Evolutionary conservation across 345 rosid species (phyloP), one percentile per base, ranked within the genome.

Genomic region (Pugionium cornutum): DNA sequence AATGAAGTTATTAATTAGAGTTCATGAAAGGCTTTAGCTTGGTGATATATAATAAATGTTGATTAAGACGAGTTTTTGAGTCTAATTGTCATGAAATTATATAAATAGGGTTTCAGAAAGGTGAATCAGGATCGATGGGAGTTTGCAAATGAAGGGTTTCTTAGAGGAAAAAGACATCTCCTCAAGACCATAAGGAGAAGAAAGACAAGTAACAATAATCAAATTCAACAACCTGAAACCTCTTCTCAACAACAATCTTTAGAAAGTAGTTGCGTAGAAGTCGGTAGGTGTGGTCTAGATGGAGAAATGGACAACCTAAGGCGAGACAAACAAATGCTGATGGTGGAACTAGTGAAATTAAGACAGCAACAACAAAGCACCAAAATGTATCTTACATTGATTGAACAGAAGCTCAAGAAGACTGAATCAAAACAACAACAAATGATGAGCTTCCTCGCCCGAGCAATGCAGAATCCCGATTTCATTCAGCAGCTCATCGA

Each of bases 51-150:
- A 5, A 26, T 48, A 36, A 37, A 44, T 29, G 1, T 29, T 62
- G 46, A 53, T 5, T 31, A 9, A 48, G 7, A 53, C 31, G 51
- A 54, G 72, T 41, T 53, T 79, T 47, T 64, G 54, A 72, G 48
- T 70, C 52, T 74, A 54, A 67, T 18, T 18, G 18, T 34, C 73
- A 61, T 62, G 61, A 61, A 67, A 67, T 64, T 5, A 41, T 62
- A 9, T 54, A 44, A 25, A 47, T 67, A 89, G 97, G 98, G 98
- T 66, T 92, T 92, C 80, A 88, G 89, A 69, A 92, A 92, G 77
- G 92, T 92, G 69, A 96, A 92, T 85, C 87, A 89, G 59, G 97
- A 92, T 69, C 80, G 81, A 64, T 92, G 97, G 98, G 98, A 92
- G 74, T 87, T 84, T 80, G 87, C 88, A 33, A 77, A 80, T 76